Evolutionary conservation across 2,329 filamentous ascomycete genomes (phyloP), one percentile per base, ranked within the genome.

Genomic region (Fusarium sp.): DNA sequence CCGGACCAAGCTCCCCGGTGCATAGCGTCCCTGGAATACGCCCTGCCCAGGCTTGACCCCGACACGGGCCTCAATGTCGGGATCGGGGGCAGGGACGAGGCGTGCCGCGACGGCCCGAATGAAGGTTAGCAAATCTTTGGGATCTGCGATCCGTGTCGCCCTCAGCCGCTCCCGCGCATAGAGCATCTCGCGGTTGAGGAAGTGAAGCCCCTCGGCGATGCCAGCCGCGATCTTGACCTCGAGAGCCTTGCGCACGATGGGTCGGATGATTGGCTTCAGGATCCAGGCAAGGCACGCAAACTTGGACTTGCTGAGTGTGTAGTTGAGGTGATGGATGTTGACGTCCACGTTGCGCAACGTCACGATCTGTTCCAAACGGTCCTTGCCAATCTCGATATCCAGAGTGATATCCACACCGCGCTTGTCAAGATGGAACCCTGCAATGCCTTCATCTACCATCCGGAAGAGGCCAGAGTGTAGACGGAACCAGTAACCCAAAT

Each of bases 401-500:
- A 98, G 85, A 32, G 94, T 91, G 59, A 98, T 90, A 81, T 98
- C 96, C 67, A 98, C 91, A 20, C 96, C 96, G 23, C 94, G 90
- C 76, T 96, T 92, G 81, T 98, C 96, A 6, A 98, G 90, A 52
- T 91, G 90, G 82, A 98, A 95, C 34, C 93, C 94, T 6, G 93
- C 94, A 57, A 98, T 93, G 5, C 96, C 96, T 81, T 95, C 89
- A 78, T 98, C 95, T 3, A 91, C 90, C 34, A 98, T 87, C 27
- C 91, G 91, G 58, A 97, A 86, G 2, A 97, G 81, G 3, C 94
- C 92, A 16, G 91, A 91, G 81, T 97, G 95, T 0, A 94, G 88
- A 11, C 93, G 93, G 35, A 98, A 85, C 91, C 95, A 97, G 85
- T 95, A 98, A 27, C 96, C 96, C 35, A 98, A 87, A 72, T 98